Evolutionary conservation across 2,329 filamentous ascomycete species (phyloP).

Genomic region (Colletotrichum gigasporum): DNA sequence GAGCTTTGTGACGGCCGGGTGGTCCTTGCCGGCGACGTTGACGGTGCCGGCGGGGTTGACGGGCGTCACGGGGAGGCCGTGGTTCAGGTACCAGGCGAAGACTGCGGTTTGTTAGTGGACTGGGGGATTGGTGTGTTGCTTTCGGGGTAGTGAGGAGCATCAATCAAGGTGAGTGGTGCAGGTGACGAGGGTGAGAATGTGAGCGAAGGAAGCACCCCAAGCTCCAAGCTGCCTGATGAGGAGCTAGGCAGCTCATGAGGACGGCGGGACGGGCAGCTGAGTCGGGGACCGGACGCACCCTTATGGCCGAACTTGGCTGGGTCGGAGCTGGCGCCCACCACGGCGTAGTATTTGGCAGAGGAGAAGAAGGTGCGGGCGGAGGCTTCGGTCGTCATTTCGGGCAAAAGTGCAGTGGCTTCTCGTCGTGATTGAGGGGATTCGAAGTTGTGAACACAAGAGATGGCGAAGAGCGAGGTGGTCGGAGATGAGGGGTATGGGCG

Average conservation of each 20-base stretch:
- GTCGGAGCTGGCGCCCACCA: slow-evolving; percentile 89
- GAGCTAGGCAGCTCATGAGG: not conserved
- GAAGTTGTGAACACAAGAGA: not conserved
- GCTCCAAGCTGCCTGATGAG: too few species aligned
- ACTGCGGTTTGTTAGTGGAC: slow-evolving; percentile 60
- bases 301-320: slow-evolving; percentile 88
- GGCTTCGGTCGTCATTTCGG: slow-evolving; percentile 71
- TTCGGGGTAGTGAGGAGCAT: too few species aligned
- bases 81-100: slow-evolving; percentile 86
- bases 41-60: slow-evolving; percentile 82
- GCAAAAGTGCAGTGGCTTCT: not conserved
- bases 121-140: too few species aligned
- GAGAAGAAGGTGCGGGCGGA: slow-evolving; percentile 83
- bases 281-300: slow-evolving; percentile 60
- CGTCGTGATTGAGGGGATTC: not conserved
- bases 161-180: not conserved
- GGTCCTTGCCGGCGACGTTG: slow-evolving; percentile 55
- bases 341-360: slow-evolving; percentile 81
- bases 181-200: not conserved
- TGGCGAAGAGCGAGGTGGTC: slow-evolving; percentile 13
- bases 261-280: not conserved
- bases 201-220: too few species aligned
- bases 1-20: slow-evolving; percentile 73
- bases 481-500: slow-evolving; percentile 22
- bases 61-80: slow-evolving; percentile 80